Base-by-base conservation (phyloP, 2,329 filamentous ascomycete genomes). In the Plectosphaerella sp. region DNA sequence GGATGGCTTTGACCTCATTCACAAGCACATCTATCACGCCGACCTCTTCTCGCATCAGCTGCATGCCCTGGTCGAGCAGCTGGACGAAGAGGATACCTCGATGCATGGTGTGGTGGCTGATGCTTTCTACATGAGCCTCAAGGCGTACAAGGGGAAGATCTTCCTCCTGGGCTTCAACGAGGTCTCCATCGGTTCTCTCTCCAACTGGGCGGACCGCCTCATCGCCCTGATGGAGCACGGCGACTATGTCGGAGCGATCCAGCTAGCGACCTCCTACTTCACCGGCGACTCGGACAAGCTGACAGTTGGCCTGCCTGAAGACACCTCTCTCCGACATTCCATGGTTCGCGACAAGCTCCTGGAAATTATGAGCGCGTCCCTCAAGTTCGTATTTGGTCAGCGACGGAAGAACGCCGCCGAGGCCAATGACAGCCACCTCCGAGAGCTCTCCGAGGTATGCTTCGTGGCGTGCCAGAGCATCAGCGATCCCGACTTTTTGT, bases 101-200 rank as follows among this genome's bases (percentile, higher is more conserved):
- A 88, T 97, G 85, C 94, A 97, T 69, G 93, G 93, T 2, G 92
- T 97, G 9, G 90, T 97, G 47, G 93, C 93, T 8, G 94, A 99
- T 75, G 94, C 92, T 0, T 99, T 97, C 61, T 93, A 93, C 65
- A 97, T 97, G 91, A 97, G 93, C 68, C 93, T 97, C 70, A 91
- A 89, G 63, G 82, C 91, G 4, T 99, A 97, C 72, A 99, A 97
- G 68, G 92, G 94, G 5, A 83, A 93, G 28, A 77, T 97, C 36
- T 99, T 99, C 64, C 73, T 97, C 4, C 77, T 99, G 9, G 92
- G 94, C n/a, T 92, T 93, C 72, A 94, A 93, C 63, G 93, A 97
- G 64, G 76, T 97, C 41, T 90, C 91, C 0, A 89, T 97, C 47
- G 94, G 94, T 2, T 89, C 88, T 5, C 72, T 99, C 35, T 97